Evolutionary conservation across 106 monocot genomes (phyloP), one percentile per base, ranked within the genome.

Genomic region (Hemerocallis citrina): DNA sequence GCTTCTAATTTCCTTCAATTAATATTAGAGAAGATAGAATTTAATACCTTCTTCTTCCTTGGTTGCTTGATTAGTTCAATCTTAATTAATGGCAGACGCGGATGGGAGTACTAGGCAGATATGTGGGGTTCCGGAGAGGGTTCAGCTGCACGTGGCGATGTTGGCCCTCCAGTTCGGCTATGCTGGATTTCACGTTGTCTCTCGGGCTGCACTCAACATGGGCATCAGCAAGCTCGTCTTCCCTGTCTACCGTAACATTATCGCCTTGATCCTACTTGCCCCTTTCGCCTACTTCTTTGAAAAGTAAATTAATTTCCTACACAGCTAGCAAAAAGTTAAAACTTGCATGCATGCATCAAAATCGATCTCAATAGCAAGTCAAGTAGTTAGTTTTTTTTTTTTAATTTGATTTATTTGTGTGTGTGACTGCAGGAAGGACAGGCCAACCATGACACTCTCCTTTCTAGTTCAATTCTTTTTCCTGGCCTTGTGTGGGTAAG

Each of bases 251-350:
- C 69, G 89, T 19, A 90, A 90, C 79, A 79, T 81, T 68, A 79
- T 85, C 51, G 89, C 89, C 45, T 52, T 90, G 15, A 24, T 68
- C 49, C 78, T 85, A 21, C 76, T 90, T 43, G 63, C 74, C 0
- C 89, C 89, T 23, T 85, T 90, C 55, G 89, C 89, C 67, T 90
- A 82, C 60, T 90, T 90, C 63, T 61, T 90, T 14, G 89, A 90
- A 57, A 90, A 85, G 89, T 89, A 84, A 23, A 38, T 5, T 34
- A 6, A 4, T 44, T 20, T 23, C 3, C 0, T 37, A 37, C 1
- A 55, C 39, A 23, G 7, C 1, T 23, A 3, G 2, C 22, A 11
- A 38, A 1, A 21, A 55, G 6, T 32, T 15, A 5, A 30, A 33
- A 55, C 13, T 32, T 30, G 5, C 14, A 55, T 11, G 4, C 10